These are phyloP conservation scores for Penicillium cinerascens DNA, from an alignment of 495 filamentous ascomycete genomes.

Conservation along the genomic window DNA sequence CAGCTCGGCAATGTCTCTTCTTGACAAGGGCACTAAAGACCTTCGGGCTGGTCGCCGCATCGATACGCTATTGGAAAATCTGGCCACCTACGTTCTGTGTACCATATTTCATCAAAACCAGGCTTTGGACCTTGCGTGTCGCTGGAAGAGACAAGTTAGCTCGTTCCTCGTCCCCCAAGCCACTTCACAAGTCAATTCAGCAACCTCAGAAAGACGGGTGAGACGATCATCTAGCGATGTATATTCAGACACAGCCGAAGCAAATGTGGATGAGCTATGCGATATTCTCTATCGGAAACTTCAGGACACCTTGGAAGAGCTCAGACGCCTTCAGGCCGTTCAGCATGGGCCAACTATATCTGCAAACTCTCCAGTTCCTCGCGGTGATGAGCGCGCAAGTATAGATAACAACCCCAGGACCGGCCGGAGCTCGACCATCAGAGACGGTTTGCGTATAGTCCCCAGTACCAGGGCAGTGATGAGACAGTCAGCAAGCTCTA, in stretches of 20 bases:
- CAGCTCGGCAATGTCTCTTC: slow-evolving; percentile 12
- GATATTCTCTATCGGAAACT: background rate
- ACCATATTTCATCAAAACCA: slow-evolving; percentile 24
- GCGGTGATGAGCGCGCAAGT: background rate
- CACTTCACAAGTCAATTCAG: background rate
- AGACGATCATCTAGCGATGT: background rate
- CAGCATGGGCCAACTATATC: background rate
- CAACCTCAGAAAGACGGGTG: background rate
- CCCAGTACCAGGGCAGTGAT: background rate
- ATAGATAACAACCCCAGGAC: background rate
- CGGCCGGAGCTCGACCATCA: background rate
- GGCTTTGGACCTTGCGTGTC: slow-evolving; percentile 6
- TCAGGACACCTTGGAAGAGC: background rate
- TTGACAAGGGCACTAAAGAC: slow-evolving; percentile 18
- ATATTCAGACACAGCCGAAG: background rate
- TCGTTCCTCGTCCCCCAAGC: slow-evolving; percentile 7
- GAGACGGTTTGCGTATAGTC: background rate
- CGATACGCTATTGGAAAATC: slow-evolving; percentile 14
- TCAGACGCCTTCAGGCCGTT: background rate
- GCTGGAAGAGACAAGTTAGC: slow-evolving; percentile 18
- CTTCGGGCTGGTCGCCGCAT: slow-evolving; percentile 16
- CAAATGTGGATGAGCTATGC: background rate
- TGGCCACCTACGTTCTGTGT: slow-evolving; percentile 29
- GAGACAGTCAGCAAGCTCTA: background rate
- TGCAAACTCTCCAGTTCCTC: background rate